Percentiles rank a stretch among this genome's conserved stretches.
Conservation (phyloP, 2,329 filamentous ascomycete genomes). For the Paracoccidioides lutzii region DNA sequence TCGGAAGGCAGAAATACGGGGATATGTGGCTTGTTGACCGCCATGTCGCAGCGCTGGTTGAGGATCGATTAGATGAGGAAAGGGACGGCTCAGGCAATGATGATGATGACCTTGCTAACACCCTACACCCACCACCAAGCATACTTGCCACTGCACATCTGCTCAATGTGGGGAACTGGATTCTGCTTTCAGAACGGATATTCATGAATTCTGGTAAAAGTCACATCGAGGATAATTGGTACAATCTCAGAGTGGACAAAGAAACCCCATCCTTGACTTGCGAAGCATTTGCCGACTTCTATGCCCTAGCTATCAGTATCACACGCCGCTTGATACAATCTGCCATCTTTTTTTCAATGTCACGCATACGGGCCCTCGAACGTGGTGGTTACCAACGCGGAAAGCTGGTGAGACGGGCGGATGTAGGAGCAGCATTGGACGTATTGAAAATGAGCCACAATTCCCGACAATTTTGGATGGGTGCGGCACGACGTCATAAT, state of each 20-base stretch:
- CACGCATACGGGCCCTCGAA: constrained; percentile 45
- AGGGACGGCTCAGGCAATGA: neutral
- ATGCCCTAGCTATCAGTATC: constrained; percentile 52
- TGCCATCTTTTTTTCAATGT: constrained; percentile 56
- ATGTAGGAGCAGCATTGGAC: constrained; percentile 43
- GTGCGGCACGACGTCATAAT: constrained; percentile 39
- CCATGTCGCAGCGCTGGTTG: constrained; percentile 20
- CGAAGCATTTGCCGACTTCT: constrained; percentile 64
- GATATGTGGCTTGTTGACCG: constrained; percentile 52
- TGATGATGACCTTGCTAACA: neutral
- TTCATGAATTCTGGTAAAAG: constrained; percentile 60
- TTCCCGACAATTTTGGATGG: constrained; percentile 39
- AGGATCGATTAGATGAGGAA: constrained; percentile 13
- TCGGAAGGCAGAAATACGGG: constrained; percentile 50
- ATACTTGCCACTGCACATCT: constrained; percentile 42
- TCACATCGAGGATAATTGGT: constrained; percentile 55
- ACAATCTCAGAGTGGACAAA: constrained; percentile 37
- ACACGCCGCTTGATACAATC: constrained; percentile 60
- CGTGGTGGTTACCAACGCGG: constrained; percentile 18
- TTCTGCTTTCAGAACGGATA: constrained; percentile 49
- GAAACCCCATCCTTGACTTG: constrained; percentile 57
- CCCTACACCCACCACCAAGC: constrained; percentile 7
- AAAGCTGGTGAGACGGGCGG: constrained; percentile 31
- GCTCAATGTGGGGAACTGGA: constrained; percentile 48
- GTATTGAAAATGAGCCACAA: constrained; percentile 38